Base-by-base conservation (phyloP, 176 grass and related monocot species). In the Alopecurus myosuroides region DNA sequence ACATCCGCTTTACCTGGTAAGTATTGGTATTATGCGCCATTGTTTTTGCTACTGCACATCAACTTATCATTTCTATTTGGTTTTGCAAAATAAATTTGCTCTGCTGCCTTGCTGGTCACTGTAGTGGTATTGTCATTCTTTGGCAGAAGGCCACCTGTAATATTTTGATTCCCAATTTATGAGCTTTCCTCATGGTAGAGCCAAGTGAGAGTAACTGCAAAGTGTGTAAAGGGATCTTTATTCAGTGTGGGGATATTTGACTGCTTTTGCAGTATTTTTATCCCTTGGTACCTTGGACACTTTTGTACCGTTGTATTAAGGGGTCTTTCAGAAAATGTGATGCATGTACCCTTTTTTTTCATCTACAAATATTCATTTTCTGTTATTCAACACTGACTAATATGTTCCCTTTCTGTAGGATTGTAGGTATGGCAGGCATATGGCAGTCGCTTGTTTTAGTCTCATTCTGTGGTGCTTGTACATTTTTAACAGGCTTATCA, bases 1-100 rank as follows among this genome's bases (percentile, higher is more conserved):
- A 98, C 80, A 98, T 98, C 77, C 93, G 95, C 82, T 98, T 98
- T 83, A 90, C 93, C 62, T 98, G 95, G 95, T 98, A 64, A 76
- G 66, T 86, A 80, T 81, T 62, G 0, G 28, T 64, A 67, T 67
- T 20, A n/a, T 25, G 22, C 69, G 23, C 20, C 23, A 25, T 60
- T 44, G 53, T 68, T 34, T 64, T 88, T 31, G 8, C 8, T 66
- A 5, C 63, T 36, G 31, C 0, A 64, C 63, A 66, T 66, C 3
- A 73, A 31, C 8, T 3, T 35, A 70, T 77, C 70, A 18, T 52
- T 82, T 45, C 19, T 53, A 86, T 19, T 45, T 82, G 22, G 11
- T 62, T 62, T 9, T 72, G 26, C 20, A 36, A 70, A 78, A 53
- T n/a, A 44, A 72, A 19, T 31, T 73, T 70, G 9, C 58, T 77